Conservation (phyloP, 805 yeast species). For the Lipomyces spencermartinsiae region DNA sequence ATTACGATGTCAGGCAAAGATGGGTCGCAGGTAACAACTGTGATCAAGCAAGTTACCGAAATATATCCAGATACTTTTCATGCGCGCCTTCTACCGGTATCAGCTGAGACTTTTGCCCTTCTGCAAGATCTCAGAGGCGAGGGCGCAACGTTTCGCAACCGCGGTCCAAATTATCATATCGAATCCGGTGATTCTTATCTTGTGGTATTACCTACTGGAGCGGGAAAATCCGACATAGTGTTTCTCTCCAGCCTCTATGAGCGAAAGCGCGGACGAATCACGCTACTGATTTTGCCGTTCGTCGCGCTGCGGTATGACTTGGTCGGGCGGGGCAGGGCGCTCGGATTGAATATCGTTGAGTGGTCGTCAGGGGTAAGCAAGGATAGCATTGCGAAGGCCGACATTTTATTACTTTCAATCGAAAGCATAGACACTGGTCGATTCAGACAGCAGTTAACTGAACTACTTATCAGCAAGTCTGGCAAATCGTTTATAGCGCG, state of each 20-base stretch:
- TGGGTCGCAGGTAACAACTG: too few species aligned
- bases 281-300: background rate
- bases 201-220: background rate
- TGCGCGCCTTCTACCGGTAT: too few species aligned
- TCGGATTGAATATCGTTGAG: too few species aligned
- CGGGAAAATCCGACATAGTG: background rate
- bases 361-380: too few species aligned
- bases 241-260: background rate
- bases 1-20: too few species aligned
- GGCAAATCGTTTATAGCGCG: background rate
- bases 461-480: background rate
- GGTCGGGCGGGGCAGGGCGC: background rate
- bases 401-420: background rate
- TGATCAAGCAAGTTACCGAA: too few species aligned
- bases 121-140: background rate
- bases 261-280: background rate
- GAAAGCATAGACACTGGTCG: background rate
- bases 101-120: background rate
- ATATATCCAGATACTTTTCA: too few species aligned
- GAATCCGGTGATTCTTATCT: background rate
- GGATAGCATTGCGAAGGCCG: too few species aligned
- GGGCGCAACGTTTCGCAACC: background rate
- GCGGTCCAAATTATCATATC: background rate
- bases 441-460: background rate
- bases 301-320: background rate